Conservation (phyloP, 2,329 filamentous ascomycete genomes). For the Diaporthe velutina region DNA sequence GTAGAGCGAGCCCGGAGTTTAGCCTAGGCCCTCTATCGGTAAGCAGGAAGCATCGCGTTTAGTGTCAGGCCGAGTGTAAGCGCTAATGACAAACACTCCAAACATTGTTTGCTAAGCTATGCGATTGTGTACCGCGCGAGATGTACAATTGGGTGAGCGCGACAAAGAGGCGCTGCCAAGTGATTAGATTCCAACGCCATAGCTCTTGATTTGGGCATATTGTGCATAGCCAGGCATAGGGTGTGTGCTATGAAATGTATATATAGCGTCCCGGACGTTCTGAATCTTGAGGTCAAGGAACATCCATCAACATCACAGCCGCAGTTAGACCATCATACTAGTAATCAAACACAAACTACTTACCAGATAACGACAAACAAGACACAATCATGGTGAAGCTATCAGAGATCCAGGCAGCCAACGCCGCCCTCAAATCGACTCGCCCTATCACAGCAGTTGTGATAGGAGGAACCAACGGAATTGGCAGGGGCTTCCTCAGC, state of each 20-base stretch:
- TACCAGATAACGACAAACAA: not conserved
- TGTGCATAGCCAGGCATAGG: not conserved
- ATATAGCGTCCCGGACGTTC: not conserved
- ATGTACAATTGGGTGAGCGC: not conserved
- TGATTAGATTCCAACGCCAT: not conserved
- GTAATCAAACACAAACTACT: not conserved
- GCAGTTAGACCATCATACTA: not conserved
- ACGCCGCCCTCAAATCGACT: slow-evolving; percentile 27
- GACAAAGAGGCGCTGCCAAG: not conserved
- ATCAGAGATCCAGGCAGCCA: slow-evolving; percentile 6
- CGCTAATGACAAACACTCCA: slow-evolving; percentile 12
- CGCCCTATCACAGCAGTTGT: slow-evolving; percentile 43
- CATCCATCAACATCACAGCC: not conserved
- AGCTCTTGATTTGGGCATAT: not conserved
- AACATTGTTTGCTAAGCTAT: not conserved
- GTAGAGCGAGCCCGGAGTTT: not conserved
- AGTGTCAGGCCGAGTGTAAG: slow-evolving; percentile 2
- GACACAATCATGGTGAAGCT: not conserved
- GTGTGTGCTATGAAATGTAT: not conserved
- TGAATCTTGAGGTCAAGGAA: not conserved
- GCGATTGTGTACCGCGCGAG: not conserved
- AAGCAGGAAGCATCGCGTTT: not conserved
- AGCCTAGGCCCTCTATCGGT: not conserved
- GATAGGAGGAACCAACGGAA: slow-evolving; percentile 60
- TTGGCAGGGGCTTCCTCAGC: slow-evolving; percentile 58